Evolutionary conservation across 2,329 filamentous ascomycete genomes (phyloP).

Genomic region (Byssochlamys sp.): DNA sequence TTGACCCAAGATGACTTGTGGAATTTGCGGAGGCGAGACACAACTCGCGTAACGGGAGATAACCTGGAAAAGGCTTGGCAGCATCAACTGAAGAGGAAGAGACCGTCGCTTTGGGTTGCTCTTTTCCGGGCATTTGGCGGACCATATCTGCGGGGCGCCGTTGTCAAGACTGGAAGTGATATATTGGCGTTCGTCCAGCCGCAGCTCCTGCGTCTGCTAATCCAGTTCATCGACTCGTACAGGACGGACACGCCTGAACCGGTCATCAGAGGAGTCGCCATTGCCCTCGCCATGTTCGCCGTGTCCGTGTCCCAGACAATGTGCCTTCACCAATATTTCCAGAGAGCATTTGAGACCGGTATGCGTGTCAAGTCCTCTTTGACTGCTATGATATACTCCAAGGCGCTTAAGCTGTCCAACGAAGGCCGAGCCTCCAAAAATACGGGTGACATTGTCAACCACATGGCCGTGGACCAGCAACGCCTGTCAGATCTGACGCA

Average conservation of each 20-base stretch:
- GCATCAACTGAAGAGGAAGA: conserved; percentile 59
- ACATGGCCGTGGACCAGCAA: conserved; percentile 97
- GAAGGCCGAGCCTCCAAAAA: conserved; percentile 82
- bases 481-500: conserved; percentile 89
- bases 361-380: conserved; percentile 93
- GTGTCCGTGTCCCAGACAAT: conserved; percentile 78
- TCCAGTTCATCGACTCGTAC: conserved; percentile 76
- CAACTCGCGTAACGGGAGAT: conserved; percentile 62
- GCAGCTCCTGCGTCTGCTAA: conserved; percentile 74
- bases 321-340: conserved; percentile 95
- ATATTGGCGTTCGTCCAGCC: conserved; percentile 79
- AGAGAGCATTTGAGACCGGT: conserved; percentile 83
- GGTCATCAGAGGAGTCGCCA: conserved; percentile 70
- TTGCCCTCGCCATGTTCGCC: conserved; percentile 84
- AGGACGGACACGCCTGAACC: conserved; percentile 56
- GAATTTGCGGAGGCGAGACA: conserved; percentile 74
- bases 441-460: conserved; percentile 96
- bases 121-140: conserved; percentile 74
- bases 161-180: conserved; percentile 88
- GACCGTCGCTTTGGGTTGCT: conserved; percentile 78
- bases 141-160: conserved; percentile 68
- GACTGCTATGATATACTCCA: conserved; percentile 83
- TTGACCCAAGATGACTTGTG: conserved; percentile 92
- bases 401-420: conserved; percentile 81
- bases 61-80: conserved; percentile 68